Base-by-base conservation (phyloP, 371 early-diverging fungal genomes). In the Mortierella sp. region DNA sequence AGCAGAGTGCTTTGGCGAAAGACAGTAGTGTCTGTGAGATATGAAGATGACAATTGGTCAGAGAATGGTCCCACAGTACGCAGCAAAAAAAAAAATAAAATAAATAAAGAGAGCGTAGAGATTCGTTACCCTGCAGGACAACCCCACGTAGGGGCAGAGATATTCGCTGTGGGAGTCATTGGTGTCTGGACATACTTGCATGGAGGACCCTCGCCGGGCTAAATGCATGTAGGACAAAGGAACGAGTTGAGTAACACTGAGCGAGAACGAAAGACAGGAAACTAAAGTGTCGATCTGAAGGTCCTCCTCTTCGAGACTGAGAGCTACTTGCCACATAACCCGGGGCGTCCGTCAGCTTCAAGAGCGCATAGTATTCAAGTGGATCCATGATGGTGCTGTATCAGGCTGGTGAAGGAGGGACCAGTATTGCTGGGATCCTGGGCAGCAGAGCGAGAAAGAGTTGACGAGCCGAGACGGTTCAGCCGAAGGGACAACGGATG, bases 141-240 rank as follows among this genome's bases (percentile, higher is more conserved):
- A 9, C 46, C 52, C 76, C 76, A 76, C 6, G 61, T 43, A n/a
- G 67, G 67, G 13, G 64, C 63, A 1, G 68, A 55, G 14, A 47
- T 31, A 8, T 63, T 73, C 7, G 54, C 19, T 1, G 31, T 21
- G 13, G 61, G 27, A 2, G n/a, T 14, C 14, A 68, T 31, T 26
- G 76, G 76, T n/a, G 76, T 76, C 30, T 69, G 76, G 30, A 76
- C 70, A 39, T 61, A 76, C 52, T 76, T 57, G 41, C 76, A 76
- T 23, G 55, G 2, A 26, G 69, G 69, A 19, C 65, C 70, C n/a
- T 54, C 14, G 6, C 76, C 76, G 3, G 58, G 66, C 76, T 76
- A 55, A n/a, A n/a, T n/a, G 3, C 45, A 47, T 18, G 18, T 30
- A 34, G 6, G 41, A 52, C 18, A 23, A 60, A 26, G 26, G 45